Conservation (phyloP, 176 grass and related monocot species). For the Oryza meridionalis region DNA sequence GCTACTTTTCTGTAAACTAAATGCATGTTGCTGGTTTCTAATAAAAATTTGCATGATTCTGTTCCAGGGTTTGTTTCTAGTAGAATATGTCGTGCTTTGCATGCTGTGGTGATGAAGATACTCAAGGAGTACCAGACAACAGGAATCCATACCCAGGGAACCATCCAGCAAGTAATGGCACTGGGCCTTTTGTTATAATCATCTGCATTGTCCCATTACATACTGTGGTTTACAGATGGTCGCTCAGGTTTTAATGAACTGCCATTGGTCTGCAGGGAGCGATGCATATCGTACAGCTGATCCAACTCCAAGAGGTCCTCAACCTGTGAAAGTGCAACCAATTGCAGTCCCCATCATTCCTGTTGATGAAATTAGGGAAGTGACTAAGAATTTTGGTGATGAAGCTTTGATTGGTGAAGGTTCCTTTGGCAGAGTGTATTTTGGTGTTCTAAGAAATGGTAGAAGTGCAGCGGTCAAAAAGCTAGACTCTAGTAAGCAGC, state of each 20-base stretch:
- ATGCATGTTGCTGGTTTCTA: slow-evolving; percentile 17
- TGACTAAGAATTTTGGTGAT: slow-evolving; percentile 80
- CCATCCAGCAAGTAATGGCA: slow-evolving; percentile 61
- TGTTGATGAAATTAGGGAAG: slow-evolving; percentile 79
- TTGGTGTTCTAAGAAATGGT: slow-evolving; percentile 75
- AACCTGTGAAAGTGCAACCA: slow-evolving; percentile 72
- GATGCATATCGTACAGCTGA: slow-evolving; percentile 62
- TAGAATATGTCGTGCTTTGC: slow-evolving; percentile 64
- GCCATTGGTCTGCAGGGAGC: slow-evolving; percentile 41
- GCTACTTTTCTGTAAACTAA: not conserved
- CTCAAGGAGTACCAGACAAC: slow-evolving; percentile 54
- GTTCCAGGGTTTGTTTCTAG: slow-evolving; percentile 34
- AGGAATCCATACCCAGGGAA: slow-evolving; percentile 47
- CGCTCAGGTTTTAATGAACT: slow-evolving; percentile 3
- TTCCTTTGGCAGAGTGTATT: slow-evolving; percentile 85
- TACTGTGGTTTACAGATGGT: slow-evolving; percentile 27
- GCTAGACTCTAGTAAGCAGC: slow-evolving; percentile 86
- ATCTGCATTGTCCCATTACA: not conserved
- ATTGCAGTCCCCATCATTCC: slow-evolving; percentile 71
- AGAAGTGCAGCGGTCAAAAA: slow-evolving; percentile 69
- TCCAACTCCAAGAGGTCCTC: slow-evolving; percentile 66
- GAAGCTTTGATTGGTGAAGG: slow-evolving; percentile 86
- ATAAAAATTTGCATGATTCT: slow-evolving; percentile 23
- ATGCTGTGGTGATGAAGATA: slow-evolving; percentile 60
- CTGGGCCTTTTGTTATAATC: not conserved